phyloP scores from a whole-genome alignment of 2,329 filamentous ascomycete genomes.

The Corynespora cassiicola region DNA sequence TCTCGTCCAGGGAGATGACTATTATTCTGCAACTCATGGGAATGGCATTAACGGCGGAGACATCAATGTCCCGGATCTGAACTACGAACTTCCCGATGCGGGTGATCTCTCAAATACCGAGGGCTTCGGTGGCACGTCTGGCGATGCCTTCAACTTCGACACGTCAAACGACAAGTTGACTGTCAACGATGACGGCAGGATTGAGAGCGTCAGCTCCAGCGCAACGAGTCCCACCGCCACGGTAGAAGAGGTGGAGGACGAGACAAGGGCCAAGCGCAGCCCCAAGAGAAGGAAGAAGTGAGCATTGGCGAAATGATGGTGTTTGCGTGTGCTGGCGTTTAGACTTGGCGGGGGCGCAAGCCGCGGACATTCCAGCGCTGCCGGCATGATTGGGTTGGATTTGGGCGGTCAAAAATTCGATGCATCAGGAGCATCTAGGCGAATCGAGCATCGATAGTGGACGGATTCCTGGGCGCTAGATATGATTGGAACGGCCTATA shows the following conservation, averaged over 20 bases:
- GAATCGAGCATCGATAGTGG: too few relatives aligned
- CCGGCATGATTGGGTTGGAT: too few relatives aligned
- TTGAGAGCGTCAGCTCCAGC: conserved; percentile 51
- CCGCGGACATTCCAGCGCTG: too few relatives aligned
- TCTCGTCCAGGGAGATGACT: conserved; percentile 64
- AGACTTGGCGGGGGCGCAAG: too few relatives aligned
- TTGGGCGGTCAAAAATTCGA: too few relatives aligned
- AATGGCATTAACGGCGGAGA: conserved; percentile 6
- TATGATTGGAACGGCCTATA: too few relatives aligned
- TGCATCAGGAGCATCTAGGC: too few relatives aligned
- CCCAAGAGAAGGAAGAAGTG: conserved; percentile 40
- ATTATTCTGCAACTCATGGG: conserved; percentile 36
- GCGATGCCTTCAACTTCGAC: conserved; percentile 13
- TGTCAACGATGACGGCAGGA: conserved; percentile 24
- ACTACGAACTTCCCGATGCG: conserved; percentile 25
- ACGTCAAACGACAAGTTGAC: conserved; percentile 13
- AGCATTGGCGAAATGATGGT: too few relatives aligned
- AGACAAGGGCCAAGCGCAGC: conserved; percentile 19
- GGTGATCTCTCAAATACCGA: neutral
- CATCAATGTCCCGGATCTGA: conserved; percentile 31
- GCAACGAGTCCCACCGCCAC: conserved; percentile 46
- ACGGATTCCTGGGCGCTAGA: too few relatives aligned
- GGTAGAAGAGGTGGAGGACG: conserved; percentile 44
- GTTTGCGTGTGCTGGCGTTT: too few relatives aligned
- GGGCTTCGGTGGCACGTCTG: conserved; percentile 9